A percentile compares a stretch with the other conserved stretches of the same genome.
These are phyloP conservation scores for Peronospora belbahrii DNA, from an alignment of 352 stramenopile species.

Conservation along the genomic window DNA sequence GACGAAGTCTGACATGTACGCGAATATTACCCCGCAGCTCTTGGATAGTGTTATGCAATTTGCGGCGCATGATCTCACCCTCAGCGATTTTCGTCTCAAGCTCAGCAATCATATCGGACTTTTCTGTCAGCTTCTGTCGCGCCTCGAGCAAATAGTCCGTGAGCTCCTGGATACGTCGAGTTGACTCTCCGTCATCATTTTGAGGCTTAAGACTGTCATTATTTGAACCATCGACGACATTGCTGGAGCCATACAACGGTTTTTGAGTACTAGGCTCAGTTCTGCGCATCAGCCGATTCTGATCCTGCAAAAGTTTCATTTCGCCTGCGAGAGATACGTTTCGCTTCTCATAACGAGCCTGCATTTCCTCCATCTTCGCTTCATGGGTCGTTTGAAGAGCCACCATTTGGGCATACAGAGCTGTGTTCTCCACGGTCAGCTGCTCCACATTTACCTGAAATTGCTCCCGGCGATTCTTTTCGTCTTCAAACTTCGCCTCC, in stretches of 20 bases:
- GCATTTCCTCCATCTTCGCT: constrained; percentile 75
- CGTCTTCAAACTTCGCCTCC: constrained; percentile 69
- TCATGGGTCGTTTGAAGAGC: constrained; percentile 74
- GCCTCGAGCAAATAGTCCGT: constrained; percentile 58
- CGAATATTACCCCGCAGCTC: constrained; percentile 98
- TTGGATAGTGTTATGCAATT: constrained; percentile 99
- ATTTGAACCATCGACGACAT: neutral
- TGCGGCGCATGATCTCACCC: constrained; percentile 73
- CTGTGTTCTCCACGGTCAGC: constrained; percentile 78
- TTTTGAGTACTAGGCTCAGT: constrained; percentile 22
- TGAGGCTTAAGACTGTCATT: constrained; percentile 7
- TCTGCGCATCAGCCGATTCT: constrained; percentile 64
- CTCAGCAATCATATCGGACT: constrained; percentile 55
- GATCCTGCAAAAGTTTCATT: constrained; percentile 68
- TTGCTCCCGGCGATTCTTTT: constrained; percentile 72
- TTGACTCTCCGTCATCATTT: constrained; percentile 36
- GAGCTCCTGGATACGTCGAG: constrained; percentile 51
- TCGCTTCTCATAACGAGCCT: constrained; percentile 60
- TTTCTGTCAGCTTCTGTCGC: constrained; percentile 55
- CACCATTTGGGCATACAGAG: constrained; percentile 83
- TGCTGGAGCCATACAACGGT: constrained; percentile 4
- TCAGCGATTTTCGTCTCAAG: constrained; percentile 57
- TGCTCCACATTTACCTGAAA: constrained; percentile 86
- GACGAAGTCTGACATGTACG: constrained; percentile 93
- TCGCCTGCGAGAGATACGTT: constrained; percentile 60